These are phyloP conservation scores for Aspergillus arachidicola DNA, from an alignment of 2,329 filamentous ascomycete genomes.

Conservation along the genomic window DNA sequence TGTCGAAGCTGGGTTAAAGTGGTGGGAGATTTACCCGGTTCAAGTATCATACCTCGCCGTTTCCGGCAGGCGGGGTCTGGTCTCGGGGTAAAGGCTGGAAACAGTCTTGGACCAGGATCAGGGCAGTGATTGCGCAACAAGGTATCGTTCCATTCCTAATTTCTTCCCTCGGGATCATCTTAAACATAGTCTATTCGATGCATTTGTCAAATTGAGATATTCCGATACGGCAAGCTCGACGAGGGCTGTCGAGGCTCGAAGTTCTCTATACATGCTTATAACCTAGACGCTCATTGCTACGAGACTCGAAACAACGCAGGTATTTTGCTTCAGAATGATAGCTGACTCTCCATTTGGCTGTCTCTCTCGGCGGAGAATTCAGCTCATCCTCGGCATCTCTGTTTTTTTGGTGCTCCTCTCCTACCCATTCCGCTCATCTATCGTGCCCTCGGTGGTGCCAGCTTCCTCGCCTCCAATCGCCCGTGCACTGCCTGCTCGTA, in stretches of 20 bases:
- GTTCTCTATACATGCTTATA: not conserved
- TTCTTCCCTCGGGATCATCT: not conserved
- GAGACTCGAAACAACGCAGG: not conserved
- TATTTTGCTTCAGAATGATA: not conserved
- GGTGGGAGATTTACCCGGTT: not conserved
- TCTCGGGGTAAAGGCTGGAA: not conserved
- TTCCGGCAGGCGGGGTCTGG: not conserved
- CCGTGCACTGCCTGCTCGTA: slow-evolving; percentile 10
- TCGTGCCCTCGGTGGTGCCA: not conserved
- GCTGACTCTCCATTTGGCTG: not conserved
- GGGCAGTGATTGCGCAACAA: not conserved
- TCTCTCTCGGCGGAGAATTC: not conserved
- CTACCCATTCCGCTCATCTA: slow-evolving; percentile 7
- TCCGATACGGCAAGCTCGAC: not conserved
- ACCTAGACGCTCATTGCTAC: not conserved
- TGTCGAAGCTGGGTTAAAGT: too few species aligned
- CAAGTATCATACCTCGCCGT: not conserved
- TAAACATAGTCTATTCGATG: not conserved
- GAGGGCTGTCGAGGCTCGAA: not conserved
- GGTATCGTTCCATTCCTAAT: not conserved
- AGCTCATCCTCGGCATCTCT: not conserved
- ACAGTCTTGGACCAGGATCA: not conserved
- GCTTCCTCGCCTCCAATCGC: not conserved
- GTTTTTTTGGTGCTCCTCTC: not conserved
- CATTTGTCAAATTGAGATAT: not conserved